Base-by-base conservation (phyloP, 148 eudicot genomes). In the Arbutus unedo region DNA sequence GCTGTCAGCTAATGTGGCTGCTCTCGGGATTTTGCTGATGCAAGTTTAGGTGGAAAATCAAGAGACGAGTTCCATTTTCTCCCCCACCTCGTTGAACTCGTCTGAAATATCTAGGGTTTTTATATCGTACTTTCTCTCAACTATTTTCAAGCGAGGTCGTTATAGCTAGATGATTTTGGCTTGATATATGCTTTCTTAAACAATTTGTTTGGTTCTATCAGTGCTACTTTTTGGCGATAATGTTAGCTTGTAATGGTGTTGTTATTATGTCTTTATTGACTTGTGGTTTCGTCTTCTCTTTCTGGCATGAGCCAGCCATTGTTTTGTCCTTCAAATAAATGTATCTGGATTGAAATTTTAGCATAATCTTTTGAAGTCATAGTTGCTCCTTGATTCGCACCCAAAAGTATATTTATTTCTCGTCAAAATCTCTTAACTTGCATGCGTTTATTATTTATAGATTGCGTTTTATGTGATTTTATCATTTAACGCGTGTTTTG, bases 21-120 rank as follows among this genome's bases (percentile, higher is more conserved):
- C 76, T 18, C 31, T 50, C 43, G 15, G 76, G 23, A 38, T 31
- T 80, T 80, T 68, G 82, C 62, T 19, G 49, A 38, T 48, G 75
- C 82, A 80, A 67, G 76, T 41, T 38, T 21, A 21, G 9, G 41
- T 0, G 71, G 14, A 66, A 66, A 31, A 66, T 31, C 71, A 66
- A 66, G 44, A 66, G 71, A 31, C 44, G 44, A 66, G 43, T 66
- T 25, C 18, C 13, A 66, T 66, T 2, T 31, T 31, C 6, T 2
- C 10, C 11, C 10, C 71, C 31, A 25, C 71, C 43, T 66, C 71
- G 23, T 66, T 15, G 13, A 66, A 66, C 23, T 1, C 3, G 71
- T 66, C 16, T 15, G 41, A 0, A 11, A 25, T 66, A 11, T 66
- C 43, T 66, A 25, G 71, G 71, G 71, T 66, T 66, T 66, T 66